These are phyloP conservation scores for Phellopilus nigrolimitatus DNA, from an alignment of 1,284 basidiomycete genomes.

Conservation along the genomic window DNA sequence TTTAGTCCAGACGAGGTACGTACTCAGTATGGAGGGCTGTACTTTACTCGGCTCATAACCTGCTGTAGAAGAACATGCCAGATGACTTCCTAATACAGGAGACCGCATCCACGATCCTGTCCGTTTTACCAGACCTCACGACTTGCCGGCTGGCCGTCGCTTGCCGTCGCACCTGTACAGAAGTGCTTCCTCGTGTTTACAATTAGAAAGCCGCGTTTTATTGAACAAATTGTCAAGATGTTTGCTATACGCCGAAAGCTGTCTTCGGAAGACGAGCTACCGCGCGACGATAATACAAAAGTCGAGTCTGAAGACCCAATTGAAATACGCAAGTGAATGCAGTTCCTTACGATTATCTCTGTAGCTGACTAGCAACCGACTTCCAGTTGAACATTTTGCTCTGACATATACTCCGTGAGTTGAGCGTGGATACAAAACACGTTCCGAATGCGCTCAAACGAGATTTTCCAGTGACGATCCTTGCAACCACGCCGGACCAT, in stretches of 20 bases:
- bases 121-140: constrained; percentile 31
- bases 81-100: constrained; percentile 18
- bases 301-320: neutral
- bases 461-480: constrained; percentile 20
- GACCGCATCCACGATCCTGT: constrained; percentile 29
- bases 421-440: neutral
- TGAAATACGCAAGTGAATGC: neutral
- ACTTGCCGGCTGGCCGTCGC: constrained; percentile 38
- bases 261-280: neutral
- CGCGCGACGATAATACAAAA: neutral
- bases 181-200: constrained; percentile 28
- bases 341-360: neutral
- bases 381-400: neutral
- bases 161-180: constrained; percentile 35
- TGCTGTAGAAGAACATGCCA: constrained; percentile 27
- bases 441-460: no score
- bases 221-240: no score
- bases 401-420: neutral
- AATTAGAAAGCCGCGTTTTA: no score
- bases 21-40: constrained; percentile 17
- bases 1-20: neutral
- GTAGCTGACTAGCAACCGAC: neutral
- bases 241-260: neutral
- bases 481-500: constrained; percentile 40
- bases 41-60: constrained; percentile 38